phyloP scores from a whole-genome alignment of 768 basidiomycete genomes.

The Podaxis mareebaensis region DNA sequence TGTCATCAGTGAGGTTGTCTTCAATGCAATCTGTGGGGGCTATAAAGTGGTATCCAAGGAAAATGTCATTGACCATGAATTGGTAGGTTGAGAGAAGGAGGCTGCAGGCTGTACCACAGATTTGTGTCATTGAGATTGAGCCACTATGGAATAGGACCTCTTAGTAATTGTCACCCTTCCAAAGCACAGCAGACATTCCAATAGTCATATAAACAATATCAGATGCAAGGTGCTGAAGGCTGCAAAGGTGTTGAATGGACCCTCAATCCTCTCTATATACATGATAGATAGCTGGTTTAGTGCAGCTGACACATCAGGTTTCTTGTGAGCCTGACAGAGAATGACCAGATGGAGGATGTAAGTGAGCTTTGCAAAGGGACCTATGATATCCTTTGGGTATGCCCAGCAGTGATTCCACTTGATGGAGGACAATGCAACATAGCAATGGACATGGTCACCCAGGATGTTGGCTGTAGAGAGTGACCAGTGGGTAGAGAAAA shows the following conservation, averaged over 20 bases:
- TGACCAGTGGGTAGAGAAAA: background rate
- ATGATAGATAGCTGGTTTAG: background rate
- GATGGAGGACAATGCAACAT: slow-evolving; percentile 1
- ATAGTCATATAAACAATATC: slow-evolving; percentile 18
- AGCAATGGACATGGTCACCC: slow-evolving; percentile 3
- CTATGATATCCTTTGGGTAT: background rate
- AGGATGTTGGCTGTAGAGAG: background rate
- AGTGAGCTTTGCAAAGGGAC: slow-evolving; percentile 2
- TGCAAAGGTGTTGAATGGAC: slow-evolving; percentile 21
- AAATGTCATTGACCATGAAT: background rate
- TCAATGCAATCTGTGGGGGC: background rate
- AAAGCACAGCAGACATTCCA: slow-evolving; percentile 19
- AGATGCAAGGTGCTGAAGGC: slow-evolving; percentile 23
- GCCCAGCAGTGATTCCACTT: background rate
- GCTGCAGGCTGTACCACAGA: background rate
- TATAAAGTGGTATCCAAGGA: background rate
- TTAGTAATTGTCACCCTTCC: slow-evolving; percentile 20
- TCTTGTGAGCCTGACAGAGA: background rate
- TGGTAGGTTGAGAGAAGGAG: background rate
- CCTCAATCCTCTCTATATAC: slow-evolving; percentile 19
- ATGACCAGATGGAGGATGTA: slow-evolving; percentile 8
- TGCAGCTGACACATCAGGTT: background rate
- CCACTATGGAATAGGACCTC: slow-evolving; percentile 24
- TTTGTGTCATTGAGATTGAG: background rate
- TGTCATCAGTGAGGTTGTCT: slow-evolving; percentile 21